Evolutionary conservation across 148 eudicot genomes (phyloP).

Genomic region (Camellia granthamiana): DNA sequence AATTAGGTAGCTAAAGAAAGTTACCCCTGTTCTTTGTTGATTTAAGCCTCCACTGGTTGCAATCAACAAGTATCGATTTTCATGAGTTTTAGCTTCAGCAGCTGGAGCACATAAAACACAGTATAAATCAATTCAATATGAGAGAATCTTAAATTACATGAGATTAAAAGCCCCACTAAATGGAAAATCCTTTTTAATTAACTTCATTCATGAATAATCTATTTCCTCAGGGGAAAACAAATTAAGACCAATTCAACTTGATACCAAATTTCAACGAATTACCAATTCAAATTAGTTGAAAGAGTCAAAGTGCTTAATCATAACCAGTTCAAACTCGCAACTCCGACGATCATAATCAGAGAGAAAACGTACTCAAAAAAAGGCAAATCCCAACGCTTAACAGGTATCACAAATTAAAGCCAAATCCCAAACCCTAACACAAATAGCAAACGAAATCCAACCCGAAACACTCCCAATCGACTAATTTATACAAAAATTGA

Average conservation of each 20-base stretch:
- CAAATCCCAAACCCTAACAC: too few species aligned
- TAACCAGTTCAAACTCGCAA: not conserved
- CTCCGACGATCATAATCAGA: not conserved
- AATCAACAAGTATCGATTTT: constrained; percentile 62
- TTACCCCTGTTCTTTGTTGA: constrained; percentile 96
- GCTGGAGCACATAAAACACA: constrained; percentile 32
- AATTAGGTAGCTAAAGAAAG: constrained; percentile 5
- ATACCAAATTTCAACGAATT: not conserved
- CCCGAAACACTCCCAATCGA: too few species aligned
- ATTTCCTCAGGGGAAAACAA: not conserved
- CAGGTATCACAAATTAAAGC: too few species aligned
- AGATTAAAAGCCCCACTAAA: not conserved
- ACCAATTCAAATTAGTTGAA: not conserved
- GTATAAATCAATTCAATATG: not conserved
- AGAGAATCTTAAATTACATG: not conserved
- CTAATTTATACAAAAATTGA: too few species aligned
- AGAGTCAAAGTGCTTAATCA: constrained; percentile 4
- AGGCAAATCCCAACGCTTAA: too few species aligned
- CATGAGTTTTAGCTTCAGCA: constrained; percentile 55
- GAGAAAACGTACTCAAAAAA: constrained; percentile 17
- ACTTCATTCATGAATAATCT: not conserved
- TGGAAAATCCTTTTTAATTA: not conserved
- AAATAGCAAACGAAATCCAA: too few species aligned
- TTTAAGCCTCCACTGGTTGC: constrained; percentile 93
- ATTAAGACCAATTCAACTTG: constrained; percentile 1